Percentiles rank a stretch among this genome's conserved stretches.
phyloP scores from a whole-genome alignment of 106 monocot genomes.

The Agapanthus africanus region DNA sequence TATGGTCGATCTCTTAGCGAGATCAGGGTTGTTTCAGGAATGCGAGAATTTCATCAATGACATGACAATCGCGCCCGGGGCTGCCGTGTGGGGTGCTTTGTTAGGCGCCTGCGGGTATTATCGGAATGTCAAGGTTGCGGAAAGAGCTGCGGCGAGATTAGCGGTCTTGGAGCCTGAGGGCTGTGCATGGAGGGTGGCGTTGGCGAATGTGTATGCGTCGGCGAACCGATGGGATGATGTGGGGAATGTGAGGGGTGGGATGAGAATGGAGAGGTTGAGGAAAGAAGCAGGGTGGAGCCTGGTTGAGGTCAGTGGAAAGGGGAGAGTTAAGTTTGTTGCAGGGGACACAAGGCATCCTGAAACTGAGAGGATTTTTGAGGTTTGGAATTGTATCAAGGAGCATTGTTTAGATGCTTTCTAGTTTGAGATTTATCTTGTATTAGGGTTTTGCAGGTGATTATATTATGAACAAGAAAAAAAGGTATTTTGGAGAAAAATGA shows the following conservation, averaged over 20 bases:
- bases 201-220: conserved; percentile 39
- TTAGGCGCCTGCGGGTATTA: conserved; percentile 32
- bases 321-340: conserved; percentile 25
- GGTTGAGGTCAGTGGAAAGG: conserved; percentile 27
- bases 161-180: conserved; percentile 30
- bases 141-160: conserved; percentile 24
- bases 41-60: conserved; percentile 26
- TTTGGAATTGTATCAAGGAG: conserved; percentile 22
- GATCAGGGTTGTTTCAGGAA: conserved; percentile 23
- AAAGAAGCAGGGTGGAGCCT: conserved; percentile 52
- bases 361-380: conserved; percentile 31
- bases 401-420: conserved; percentile 19
- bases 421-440: too few species aligned
- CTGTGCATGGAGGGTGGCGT: conserved; percentile 25
- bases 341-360: conserved; percentile 43
- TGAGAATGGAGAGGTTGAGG: conserved; percentile 24
- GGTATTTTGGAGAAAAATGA: too few species aligned
- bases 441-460: too few species aligned
- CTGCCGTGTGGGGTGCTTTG: conserved; percentile 30
- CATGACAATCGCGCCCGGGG: conserved; percentile 17
- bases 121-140: conserved; percentile 23
- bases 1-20: conserved; percentile 31
- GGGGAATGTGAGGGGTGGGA: conserved; percentile 19
- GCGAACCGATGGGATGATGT: conserved; percentile 30
- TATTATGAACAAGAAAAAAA: too few species aligned